These are phyloP conservation scores for Lophiostoma macrostomum DNA, from an alignment of 495 filamentous ascomycete genomes.

Conservation along the genomic window DNA sequence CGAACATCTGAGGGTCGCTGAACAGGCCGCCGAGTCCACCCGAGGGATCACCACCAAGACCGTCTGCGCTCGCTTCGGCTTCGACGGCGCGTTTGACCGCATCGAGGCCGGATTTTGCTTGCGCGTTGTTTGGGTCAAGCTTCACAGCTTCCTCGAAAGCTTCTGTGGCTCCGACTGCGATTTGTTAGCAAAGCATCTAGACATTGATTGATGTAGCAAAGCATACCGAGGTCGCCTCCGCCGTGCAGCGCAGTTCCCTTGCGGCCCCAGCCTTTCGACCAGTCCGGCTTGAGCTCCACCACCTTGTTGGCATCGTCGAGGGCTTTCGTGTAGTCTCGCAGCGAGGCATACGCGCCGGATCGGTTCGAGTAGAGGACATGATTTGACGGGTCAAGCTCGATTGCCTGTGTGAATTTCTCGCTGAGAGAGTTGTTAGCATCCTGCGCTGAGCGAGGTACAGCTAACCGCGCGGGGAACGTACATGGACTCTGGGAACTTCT, in stretches of 20 bases:
- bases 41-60: constrained; percentile 61
- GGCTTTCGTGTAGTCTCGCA: constrained; percentile 78
- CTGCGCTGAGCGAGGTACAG: background rate
- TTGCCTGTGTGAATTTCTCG: constrained; percentile 90
- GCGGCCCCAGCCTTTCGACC: constrained; percentile 91
- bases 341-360: constrained; percentile 91
- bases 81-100: constrained; percentile 86
- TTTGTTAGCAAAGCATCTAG: constrained; percentile 16
- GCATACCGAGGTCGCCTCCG: constrained; percentile 70
- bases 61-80: constrained; percentile 66
- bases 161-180: constrained; percentile 69
- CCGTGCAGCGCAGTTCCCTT: constrained; percentile 92
- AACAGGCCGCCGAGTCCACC: constrained; percentile 86
- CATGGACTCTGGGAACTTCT: constrained; percentile 95
- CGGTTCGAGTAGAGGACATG: constrained; percentile 98
- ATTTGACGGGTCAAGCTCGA: constrained; percentile 80
- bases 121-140: constrained; percentile 84
- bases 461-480: constrained; percentile 50
- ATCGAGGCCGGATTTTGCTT: constrained; percentile 82
- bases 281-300: constrained; percentile 91
- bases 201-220: background rate
- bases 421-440: constrained; percentile 46
- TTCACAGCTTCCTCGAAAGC: constrained; percentile 91
- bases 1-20: constrained; percentile 81
- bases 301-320: constrained; percentile 89